Conservation (phyloP, 192 early-diverging fungal genomes). For the Linderina pennispora region DNA sequence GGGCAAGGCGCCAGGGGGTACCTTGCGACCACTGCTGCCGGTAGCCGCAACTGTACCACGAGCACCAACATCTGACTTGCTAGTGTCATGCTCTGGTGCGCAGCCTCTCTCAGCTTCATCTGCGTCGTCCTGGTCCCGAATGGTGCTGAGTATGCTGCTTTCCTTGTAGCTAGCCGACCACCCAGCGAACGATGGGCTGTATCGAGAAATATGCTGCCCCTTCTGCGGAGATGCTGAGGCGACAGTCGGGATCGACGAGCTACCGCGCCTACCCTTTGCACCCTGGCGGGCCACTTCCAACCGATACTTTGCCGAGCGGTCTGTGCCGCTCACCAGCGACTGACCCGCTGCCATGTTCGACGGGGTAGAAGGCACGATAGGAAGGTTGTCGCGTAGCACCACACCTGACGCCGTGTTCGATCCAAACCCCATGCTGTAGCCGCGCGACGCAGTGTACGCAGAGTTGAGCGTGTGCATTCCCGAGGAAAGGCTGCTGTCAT, state of each 20-base stretch:
- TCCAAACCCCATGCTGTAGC: slow-evolving; percentile 5
- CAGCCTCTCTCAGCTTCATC: no score
- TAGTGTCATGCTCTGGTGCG: not conserved
- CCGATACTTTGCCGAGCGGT: slow-evolving; percentile 7
- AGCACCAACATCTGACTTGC: slow-evolving; percentile 2
- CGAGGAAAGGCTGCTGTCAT: slow-evolving; percentile 6
- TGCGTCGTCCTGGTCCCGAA: slow-evolving; percentile 26
- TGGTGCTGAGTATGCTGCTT: slow-evolving; percentile 10
- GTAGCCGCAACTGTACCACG: no score
- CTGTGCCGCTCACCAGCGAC: slow-evolving; percentile 1
- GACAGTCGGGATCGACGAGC: slow-evolving; percentile 1
- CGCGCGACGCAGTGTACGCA: slow-evolving; percentile 4
- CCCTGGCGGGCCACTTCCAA: slow-evolving; percentile 5
- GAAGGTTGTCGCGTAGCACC: slow-evolving; percentile 36
- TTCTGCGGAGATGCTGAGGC: slow-evolving; percentile 32
- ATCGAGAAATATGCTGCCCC: slow-evolving; percentile 11
- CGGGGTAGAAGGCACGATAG: slow-evolving; percentile 18
- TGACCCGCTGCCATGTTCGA: slow-evolving; percentile 17
- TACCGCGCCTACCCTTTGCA: slow-evolving; percentile 1
- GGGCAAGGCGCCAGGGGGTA: no score
- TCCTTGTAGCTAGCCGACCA: slow-evolving; percentile 39
- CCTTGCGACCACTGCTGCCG: not conserved
- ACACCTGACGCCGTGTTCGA: slow-evolving; percentile 16
- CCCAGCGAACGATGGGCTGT: slow-evolving; percentile 30
- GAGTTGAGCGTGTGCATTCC: slow-evolving; percentile 28